Conservation (phyloP, 2,329 filamentous ascomycete genomes). For the Colletotrichum shisoi region DNA sequence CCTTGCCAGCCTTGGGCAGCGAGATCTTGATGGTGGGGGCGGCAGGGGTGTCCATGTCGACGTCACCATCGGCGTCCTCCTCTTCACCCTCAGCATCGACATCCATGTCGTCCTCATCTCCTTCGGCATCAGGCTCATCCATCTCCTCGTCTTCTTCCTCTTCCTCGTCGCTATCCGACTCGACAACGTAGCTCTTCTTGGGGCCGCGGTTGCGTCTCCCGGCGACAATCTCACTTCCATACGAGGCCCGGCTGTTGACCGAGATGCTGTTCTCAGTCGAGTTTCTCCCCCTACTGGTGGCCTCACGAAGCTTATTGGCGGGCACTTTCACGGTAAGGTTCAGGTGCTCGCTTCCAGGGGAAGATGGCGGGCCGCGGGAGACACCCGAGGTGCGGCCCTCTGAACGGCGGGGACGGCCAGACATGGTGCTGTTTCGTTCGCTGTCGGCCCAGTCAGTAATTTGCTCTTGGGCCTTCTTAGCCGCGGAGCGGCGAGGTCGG, state of each 20-base stretch:
- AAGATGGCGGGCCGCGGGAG: constrained; percentile 56
- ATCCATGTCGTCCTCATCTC: constrained; percentile 54
- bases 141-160: constrained; percentile 51
- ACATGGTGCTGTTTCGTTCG: constrained; percentile 58
- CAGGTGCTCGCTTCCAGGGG: constrained; percentile 56
- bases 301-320: constrained; percentile 61
- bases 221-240: constrained; percentile 57
- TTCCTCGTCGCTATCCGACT: constrained; percentile 60
- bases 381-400: constrained; percentile 55
- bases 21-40: constrained; percentile 40
- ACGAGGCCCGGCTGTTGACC: constrained; percentile 48
- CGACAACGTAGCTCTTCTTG: constrained; percentile 68
- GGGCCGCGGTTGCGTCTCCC: constrained; percentile 63
- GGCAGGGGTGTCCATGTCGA: constrained; percentile 56
- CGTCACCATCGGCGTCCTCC: constrained; percentile 51
- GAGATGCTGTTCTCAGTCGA: constrained; percentile 45
- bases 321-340: constrained; percentile 63
- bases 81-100: constrained; percentile 46
- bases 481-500: constrained; percentile 58
- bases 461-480: constrained; percentile 53
- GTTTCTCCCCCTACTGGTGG: constrained; percentile 52
- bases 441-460: constrained; percentile 59
- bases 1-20: constrained; percentile 37
- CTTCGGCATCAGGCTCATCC: constrained; percentile 43
- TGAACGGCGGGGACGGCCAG: constrained; percentile 59